Conservation (phyloP, 2,329 filamentous ascomycete species). For the Phoma herbarum region DNA sequence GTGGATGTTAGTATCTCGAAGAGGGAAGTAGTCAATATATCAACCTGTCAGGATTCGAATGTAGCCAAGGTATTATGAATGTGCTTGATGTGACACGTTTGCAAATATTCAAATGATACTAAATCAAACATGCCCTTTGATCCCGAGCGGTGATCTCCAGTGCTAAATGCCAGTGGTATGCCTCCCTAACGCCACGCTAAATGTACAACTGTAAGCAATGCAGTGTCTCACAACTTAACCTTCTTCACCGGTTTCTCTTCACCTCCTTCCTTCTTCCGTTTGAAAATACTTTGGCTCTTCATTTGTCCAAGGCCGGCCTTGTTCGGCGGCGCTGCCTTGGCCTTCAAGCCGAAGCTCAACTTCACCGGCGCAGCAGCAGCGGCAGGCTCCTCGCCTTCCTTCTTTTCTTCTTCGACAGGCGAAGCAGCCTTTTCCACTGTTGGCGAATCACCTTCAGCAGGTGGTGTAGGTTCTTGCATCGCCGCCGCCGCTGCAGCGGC, state of each 20-base stretch:
- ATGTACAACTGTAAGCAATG: conserved; percentile 7
- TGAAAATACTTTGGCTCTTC: conserved; percentile 51
- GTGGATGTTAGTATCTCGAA: neutral
- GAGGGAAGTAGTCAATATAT: neutral
- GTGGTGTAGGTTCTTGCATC: conserved; percentile 50
- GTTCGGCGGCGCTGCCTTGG: conserved; percentile 37
- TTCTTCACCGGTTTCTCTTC: conserved; percentile 46
- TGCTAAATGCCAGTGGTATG: conserved; percentile 2
- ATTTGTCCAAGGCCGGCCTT: conserved; percentile 43
- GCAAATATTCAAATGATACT: neutral
- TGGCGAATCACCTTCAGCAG: conserved; percentile 42
- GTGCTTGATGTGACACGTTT: neutral
- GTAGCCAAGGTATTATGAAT: neutral
- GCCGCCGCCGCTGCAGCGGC: conserved; percentile 51
- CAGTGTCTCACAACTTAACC: conserved; percentile 39
- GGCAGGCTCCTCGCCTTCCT: conserved; percentile 52
- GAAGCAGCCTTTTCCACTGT: conserved; percentile 52
- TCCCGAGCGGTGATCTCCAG: neutral
- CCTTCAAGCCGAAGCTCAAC: conserved; percentile 45
- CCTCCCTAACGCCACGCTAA: conserved; percentile 33
- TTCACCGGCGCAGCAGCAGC: conserved; percentile 42
- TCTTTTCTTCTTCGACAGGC: conserved; percentile 79
- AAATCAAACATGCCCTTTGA: neutral
- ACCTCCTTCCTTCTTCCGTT: conserved; percentile 43
- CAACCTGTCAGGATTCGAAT: neutral